Evolutionary conservation across 225 moss, liverwort and hornwort species (phyloP).

Genomic region (Sphagnum tenellum): DNA sequence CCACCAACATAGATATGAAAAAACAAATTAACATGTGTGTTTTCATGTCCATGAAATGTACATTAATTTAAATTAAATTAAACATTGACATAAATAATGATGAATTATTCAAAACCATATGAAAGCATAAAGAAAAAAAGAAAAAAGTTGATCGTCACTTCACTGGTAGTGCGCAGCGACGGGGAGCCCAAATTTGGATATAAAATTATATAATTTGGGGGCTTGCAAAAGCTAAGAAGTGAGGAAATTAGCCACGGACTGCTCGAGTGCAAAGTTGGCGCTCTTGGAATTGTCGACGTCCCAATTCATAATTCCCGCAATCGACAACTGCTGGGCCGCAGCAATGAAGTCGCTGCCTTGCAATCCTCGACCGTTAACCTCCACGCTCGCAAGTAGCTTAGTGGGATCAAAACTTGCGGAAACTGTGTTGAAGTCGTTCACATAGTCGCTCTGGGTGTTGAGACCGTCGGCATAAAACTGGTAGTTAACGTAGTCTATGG

Average conservation of each 20-base stretch:
- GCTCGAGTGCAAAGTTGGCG: slow-evolving; percentile 10
- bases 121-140: no score
- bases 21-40: no score
- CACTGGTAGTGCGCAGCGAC: no score
- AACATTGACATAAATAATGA: no score
- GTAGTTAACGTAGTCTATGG: slow-evolving; percentile 25
- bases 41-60: no score
- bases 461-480: slow-evolving; percentile 18
- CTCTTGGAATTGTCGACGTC: slow-evolving; percentile 16
- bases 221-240: no score
- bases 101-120: no score
- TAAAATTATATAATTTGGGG: no score
- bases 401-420: neutral
- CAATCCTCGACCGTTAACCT: slow-evolving; percentile 6
- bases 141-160: no score
- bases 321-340: slow-evolving; percentile 12
- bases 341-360: slow-evolving; percentile 7
- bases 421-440: slow-evolving; percentile 1
- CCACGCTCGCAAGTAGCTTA: slow-evolving; percentile 24
- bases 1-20: no score
- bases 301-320: slow-evolving; percentile 27
- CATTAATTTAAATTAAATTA: no score
- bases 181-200: no score
- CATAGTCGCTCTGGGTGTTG: slow-evolving; percentile 5
- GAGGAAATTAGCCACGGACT: slow-evolving; percentile 10